These are phyloP conservation scores for Tieghemostelium lacteum DNA, from an alignment of 78 protist species.

Conservation along the genomic window DNA sequence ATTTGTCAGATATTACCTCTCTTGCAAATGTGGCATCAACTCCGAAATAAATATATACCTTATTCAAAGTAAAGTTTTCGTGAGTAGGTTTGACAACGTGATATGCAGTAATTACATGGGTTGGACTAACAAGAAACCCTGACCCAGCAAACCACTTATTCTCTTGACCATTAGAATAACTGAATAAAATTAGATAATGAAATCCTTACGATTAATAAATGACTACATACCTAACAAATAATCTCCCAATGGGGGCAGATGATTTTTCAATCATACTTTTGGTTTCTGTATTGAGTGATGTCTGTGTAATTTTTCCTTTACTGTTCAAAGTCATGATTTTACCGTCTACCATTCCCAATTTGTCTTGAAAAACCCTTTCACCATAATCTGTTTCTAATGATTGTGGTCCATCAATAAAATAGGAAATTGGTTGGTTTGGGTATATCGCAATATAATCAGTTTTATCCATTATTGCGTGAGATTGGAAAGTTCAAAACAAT, in stretches of 20 bases:
- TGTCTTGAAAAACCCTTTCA: background rate
- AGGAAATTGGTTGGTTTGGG: background rate
- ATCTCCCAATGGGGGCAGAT: background rate
- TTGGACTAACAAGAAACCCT: background rate
- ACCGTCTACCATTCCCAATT: background rate
- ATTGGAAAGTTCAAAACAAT: too few species aligned
- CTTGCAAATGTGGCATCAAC: background rate
- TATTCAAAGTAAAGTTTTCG: too few species aligned
- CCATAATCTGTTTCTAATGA: background rate
- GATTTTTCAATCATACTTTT: background rate
- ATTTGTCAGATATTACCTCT: background rate
- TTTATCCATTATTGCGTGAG: background rate
- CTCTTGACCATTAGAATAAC: background rate
- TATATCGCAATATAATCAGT: background rate
- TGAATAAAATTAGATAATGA: background rate
- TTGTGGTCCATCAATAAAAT: background rate
- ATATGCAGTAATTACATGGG: background rate
- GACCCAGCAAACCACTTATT: background rate
- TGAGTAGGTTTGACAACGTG: background rate
- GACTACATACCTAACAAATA: background rate
- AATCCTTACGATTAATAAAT: background rate
- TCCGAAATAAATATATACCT: background rate
- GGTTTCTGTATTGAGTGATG: background rate
- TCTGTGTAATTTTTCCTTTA: background rate
- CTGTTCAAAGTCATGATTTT: background rate